Evolutionary conservation across 768 basidiomycete genomes (phyloP).

Genomic region (Mycena galopus): DNA sequence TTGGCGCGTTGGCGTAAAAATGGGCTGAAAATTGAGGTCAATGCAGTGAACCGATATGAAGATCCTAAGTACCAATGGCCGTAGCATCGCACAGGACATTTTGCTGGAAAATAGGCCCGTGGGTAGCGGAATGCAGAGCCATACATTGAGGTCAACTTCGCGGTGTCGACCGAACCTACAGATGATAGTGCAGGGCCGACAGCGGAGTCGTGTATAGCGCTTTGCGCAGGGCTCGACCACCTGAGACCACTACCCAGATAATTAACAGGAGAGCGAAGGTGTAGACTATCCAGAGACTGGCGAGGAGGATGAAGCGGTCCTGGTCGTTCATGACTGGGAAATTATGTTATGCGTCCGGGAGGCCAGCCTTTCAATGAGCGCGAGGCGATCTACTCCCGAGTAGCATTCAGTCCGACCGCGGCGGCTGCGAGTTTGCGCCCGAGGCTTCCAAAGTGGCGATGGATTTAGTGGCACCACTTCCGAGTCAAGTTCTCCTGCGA

Average conservation of each 20-base stretch:
- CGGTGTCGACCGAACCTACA: background rate
- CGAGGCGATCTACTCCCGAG: slow-evolving; percentile 22
- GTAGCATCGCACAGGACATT: slow-evolving; percentile 29
- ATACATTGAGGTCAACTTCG: background rate
- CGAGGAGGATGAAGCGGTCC: slow-evolving; percentile 30
- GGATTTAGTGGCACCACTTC: too few species aligned
- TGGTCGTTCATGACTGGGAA: background rate
- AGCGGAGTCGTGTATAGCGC: slow-evolving; percentile 21
- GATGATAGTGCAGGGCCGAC: slow-evolving; percentile 3
- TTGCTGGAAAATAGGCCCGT: slow-evolving; percentile 2
- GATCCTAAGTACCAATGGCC: slow-evolving; percentile 29
- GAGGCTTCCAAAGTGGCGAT: too few species aligned
- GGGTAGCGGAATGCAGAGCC: slow-evolving; percentile 26
- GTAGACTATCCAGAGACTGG: slow-evolving; percentile 34
- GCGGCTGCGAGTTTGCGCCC: slow-evolving; percentile 3
- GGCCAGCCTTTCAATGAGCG: background rate
- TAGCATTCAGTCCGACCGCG: slow-evolving; percentile 6
- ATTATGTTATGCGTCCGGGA: background rate
- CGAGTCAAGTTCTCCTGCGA: too few species aligned
- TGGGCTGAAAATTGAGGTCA: slow-evolving; percentile 10
- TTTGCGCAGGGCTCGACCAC: slow-evolving; percentile 6
- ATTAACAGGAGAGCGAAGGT: slow-evolving; percentile 21
- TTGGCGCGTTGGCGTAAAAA: slow-evolving; percentile 32
- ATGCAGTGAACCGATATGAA: too few species aligned
- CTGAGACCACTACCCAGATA: background rate